Evolutionary conservation across 768 basidiomycete genomes (phyloP).

Genomic region (Calvatia gigantea): DNA sequence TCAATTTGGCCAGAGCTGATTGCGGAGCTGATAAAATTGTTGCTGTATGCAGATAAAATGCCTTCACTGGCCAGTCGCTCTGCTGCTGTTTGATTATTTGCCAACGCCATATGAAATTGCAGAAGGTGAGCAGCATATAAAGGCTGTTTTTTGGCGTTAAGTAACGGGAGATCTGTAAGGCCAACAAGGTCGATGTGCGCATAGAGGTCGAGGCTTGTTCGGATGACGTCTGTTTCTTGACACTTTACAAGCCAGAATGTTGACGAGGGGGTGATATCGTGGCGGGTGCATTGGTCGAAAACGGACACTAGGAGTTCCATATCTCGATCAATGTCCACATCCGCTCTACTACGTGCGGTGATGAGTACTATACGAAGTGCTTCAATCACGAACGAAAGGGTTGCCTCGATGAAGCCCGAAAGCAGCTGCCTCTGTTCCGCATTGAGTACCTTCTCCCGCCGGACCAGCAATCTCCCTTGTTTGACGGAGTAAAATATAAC

Average conservation of each 20-base stretch:
- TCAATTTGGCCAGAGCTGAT: slow-evolving; percentile 75
- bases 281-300: slow-evolving; percentile 76
- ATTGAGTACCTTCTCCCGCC: slow-evolving; percentile 46
- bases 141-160: slow-evolving; percentile 60
- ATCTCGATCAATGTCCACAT: slow-evolving; percentile 72
- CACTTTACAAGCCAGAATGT: slow-evolving; percentile 76
- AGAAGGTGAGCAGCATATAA: slow-evolving; percentile 78
- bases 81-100: slow-evolving; percentile 70
- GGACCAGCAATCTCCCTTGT: slow-evolving; percentile 51
- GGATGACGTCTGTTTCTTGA: slow-evolving; percentile 78
- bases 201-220: slow-evolving; percentile 70
- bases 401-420: slow-evolving; percentile 55
- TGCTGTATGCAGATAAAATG: slow-evolving; percentile 76
- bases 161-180: slow-evolving; percentile 58
- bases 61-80: slow-evolving; percentile 86
- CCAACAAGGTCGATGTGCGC: slow-evolving; percentile 67
- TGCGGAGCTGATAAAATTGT: slow-evolving; percentile 73
- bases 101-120: slow-evolving; percentile 83
- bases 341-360: slow-evolving; percentile 51
- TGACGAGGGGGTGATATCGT: slow-evolving; percentile 66
- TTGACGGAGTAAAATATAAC: slow-evolving; percentile 75
- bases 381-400: slow-evolving; percentile 64
- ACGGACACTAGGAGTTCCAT: slow-evolving; percentile 78
- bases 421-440: slow-evolving; percentile 63
- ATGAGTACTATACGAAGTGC: slow-evolving; percentile 63